Percentiles rank a stretch among this genome's conserved stretches.
Conservation (phyloP, 345 rosid genomes). For the Viola odorata region DNA sequence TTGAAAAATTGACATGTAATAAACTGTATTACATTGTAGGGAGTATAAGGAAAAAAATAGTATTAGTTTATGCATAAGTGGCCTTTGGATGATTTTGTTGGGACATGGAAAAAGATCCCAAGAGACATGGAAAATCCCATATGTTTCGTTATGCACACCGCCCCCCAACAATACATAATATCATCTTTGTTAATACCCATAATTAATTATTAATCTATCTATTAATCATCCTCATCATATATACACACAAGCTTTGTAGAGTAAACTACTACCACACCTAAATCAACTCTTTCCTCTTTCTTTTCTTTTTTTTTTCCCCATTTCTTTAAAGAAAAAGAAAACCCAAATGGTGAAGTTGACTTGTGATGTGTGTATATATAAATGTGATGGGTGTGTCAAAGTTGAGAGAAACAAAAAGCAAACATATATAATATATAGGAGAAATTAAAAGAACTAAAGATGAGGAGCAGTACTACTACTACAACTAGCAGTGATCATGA, state of each 20-base stretch:
- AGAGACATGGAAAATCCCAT: slow-evolving; percentile 73
- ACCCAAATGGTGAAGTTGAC: slow-evolving; percentile 38
- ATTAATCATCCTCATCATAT: background rate
- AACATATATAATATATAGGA: too few relatives aligned
- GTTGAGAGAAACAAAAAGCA: too few relatives aligned
- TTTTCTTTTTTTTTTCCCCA: background rate
- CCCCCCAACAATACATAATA: background rate
- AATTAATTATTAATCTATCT: background rate
- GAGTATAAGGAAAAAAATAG: too few relatives aligned
- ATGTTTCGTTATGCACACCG: slow-evolving; percentile 31
- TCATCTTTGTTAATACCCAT: background rate
- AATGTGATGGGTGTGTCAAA: background rate
- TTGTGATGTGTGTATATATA: slow-evolving; percentile 29
- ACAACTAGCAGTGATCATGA: too few relatives aligned
- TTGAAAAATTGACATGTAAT: too few relatives aligned
- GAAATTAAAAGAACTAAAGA: background rate
- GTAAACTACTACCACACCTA: too few relatives aligned
- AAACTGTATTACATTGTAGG: too few relatives aligned
- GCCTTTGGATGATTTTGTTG: slow-evolving; percentile 5
- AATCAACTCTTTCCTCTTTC: background rate
- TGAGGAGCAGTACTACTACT: too few relatives aligned
- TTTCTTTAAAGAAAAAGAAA: background rate
- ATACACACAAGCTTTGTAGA: background rate
- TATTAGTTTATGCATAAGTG: background rate
- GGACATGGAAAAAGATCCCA: slow-evolving; percentile 58